Base-by-base conservation (phyloP, 192 early-diverging fungal genomes). In the Gryganskiella cystojenkinii region DNA sequence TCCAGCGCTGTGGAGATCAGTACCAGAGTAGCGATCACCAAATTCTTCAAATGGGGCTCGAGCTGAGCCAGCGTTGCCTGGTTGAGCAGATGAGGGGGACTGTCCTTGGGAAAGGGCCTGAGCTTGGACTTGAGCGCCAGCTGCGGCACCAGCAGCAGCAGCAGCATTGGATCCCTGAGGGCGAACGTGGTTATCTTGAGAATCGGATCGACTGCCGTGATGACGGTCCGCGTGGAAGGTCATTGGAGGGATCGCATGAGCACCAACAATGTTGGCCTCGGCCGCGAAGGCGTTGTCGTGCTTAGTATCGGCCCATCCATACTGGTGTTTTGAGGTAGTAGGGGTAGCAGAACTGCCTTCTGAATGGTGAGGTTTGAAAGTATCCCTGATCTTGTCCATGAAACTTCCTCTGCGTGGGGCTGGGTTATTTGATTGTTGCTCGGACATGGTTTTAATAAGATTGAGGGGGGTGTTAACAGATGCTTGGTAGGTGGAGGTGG, bases 171-270 rank as follows among this genome's bases (percentile, higher is more conserved):
- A 8, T 50, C n/a, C 49, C 24, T 25, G n/a, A n/a, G 49, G 20
- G 44, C 14, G 19, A 22, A 20, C 49, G 2, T 50, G 49, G 49
- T 50, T 40, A 13, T n/a, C n/a, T n/a, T n/a, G n/a, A n/a, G n/a
- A n/a, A n/a, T n/a, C n/a, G n/a, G n/a, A n/a, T n/a, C 37, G 37
- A 13, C 13, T 13, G 5, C 37, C 37, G 37, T 9, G 7, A 20
- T 19, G 24, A 25, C 49, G 49, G 49, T 51, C 34, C 8, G 56
- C 66, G 37, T 60, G 66, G 19, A 45, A 58, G 14, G 56, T 68
- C 66, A 72, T 53, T 0, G 70, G 70, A 1, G 70, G 70, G 45
- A 64, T 56, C 25, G 70, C 70, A 44, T 72, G 61, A 7, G 70
- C 56, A 11, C 70, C 70, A 9, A 44, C 35, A 5, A 64, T 13